These are phyloP conservation scores for Yamagishiella unicocca DNA, from an alignment of 139 green algal species.

Conservation along the genomic window DNA sequence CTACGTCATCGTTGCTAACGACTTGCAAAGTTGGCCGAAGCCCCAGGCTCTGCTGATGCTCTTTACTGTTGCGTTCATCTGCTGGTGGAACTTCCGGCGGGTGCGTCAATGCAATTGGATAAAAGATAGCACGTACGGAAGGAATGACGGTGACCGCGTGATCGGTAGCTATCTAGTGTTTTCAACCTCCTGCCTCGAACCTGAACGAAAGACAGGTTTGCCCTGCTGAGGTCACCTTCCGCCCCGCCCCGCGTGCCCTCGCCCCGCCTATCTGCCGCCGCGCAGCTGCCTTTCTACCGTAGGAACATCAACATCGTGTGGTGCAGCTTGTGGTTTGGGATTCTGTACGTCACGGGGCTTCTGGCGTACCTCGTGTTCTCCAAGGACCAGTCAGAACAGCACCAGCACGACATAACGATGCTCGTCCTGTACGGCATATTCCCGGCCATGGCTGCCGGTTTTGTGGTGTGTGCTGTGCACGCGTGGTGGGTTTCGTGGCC, in stretches of 20 bases:
- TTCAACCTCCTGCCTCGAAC: no score
- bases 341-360: slow-evolving; percentile 5
- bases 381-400: neutral
- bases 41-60: neutral
- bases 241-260: no score
- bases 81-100: slow-evolving; percentile 29
- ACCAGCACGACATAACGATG: neutral
- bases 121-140: no score
- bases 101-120: no score
- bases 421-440: slow-evolving; percentile 54
- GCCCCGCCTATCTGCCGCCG: no score
- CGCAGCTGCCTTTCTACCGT: slow-evolving; percentile 40
- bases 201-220: no score
- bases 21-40: neutral
- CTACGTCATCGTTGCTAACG: slow-evolving; percentile 17
- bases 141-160: no score
- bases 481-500: slow-evolving; percentile 4
- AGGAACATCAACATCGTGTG: neutral
- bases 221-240: no score
- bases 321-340: slow-evolving; percentile 39
- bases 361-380: neutral
- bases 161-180: no score
- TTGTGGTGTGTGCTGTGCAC: neutral
- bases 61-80: neutral
- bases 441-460: slow-evolving; percentile 36